phyloP scores from a whole-genome alignment of 225 moss, liverwort and hornwort species.

The Thuidium tamariscinum region DNA sequence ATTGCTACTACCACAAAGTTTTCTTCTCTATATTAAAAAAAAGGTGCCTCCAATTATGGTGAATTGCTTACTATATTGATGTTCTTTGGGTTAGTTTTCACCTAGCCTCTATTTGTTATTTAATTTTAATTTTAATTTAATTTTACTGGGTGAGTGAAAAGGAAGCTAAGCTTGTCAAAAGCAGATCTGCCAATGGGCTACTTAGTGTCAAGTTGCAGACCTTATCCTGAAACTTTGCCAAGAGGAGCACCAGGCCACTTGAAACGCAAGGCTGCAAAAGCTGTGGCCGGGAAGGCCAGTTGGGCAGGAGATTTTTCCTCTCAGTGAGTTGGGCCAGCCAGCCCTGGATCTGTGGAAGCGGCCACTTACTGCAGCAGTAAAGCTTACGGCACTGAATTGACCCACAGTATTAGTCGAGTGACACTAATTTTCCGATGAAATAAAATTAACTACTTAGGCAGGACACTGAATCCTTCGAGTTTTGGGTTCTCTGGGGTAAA shows the following conservation, averaged over 20 bases:
- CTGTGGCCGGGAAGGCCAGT: neutral
- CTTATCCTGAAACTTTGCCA: constrained; percentile 1
- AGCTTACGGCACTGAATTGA: neutral
- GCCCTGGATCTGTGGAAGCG: neutral
- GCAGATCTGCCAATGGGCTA: neutral
- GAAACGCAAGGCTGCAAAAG: neutral
- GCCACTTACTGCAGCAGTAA: neutral
- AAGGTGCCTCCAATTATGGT: no score
- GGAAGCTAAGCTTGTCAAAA: neutral
- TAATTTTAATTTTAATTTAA: no score
- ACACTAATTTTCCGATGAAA: neutral
- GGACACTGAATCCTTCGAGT: no score
- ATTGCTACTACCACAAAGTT: no score
- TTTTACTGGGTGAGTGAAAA: neutral
- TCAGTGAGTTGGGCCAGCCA: no score
- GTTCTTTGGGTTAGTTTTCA: no score
- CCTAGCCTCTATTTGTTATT: no score
- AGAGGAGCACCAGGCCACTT: neutral
- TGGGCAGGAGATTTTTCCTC: neutral
- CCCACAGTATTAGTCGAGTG: no score
- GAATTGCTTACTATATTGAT: no score
- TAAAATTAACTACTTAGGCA: no score
- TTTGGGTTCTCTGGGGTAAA: no score
- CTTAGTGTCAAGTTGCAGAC: neutral
- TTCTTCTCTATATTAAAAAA: no score